Evolutionary conservation across 2,329 filamentous ascomycete genomes (phyloP).

Genomic region (Samsoniella hepiali): DNA sequence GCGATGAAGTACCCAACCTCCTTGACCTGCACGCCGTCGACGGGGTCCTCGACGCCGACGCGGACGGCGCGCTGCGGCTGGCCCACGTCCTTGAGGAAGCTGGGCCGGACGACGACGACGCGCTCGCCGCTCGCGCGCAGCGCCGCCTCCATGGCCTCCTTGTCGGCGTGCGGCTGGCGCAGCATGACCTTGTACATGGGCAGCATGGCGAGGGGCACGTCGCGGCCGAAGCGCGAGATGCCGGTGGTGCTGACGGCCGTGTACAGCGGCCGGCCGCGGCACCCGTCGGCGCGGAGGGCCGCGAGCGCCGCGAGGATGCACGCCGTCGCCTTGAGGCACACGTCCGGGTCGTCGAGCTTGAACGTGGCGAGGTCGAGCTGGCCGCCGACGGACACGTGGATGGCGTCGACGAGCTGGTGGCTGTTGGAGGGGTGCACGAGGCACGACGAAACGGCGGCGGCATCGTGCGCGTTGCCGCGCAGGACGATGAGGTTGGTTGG

Average conservation of each 20-base stretch:
- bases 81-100: constrained; percentile 33
- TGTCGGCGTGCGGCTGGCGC: constrained; percentile 44
- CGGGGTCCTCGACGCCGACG: constrained; percentile 33
- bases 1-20: constrained; percentile 41
- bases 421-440: constrained; percentile 30
- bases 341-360: constrained; percentile 35
- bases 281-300: constrained; percentile 25
- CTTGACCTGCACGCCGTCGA: constrained; percentile 32
- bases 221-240: constrained; percentile 35
- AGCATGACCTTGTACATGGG: constrained; percentile 45
- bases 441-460: constrained; percentile 31
- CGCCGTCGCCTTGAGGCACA: constrained; percentile 39
- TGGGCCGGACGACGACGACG: constrained; percentile 39
- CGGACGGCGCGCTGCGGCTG: constrained; percentile 26
- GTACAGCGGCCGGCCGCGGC: constrained; percentile 33
- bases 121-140: constrained; percentile 30
- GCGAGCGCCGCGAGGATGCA: constrained; percentile 34
- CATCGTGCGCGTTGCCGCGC: constrained; percentile 38
- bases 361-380: constrained; percentile 26
- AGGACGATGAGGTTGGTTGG: constrained; percentile 44
- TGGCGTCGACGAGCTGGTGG: constrained; percentile 33
- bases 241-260: constrained; percentile 41
- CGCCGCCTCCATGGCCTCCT: constrained; percentile 43
- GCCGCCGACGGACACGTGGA: constrained; percentile 40
- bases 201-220: constrained; percentile 41